Evolutionary conservation across 257 asterid species (phyloP).

Genomic region (Penstemon davidsonii): DNA sequence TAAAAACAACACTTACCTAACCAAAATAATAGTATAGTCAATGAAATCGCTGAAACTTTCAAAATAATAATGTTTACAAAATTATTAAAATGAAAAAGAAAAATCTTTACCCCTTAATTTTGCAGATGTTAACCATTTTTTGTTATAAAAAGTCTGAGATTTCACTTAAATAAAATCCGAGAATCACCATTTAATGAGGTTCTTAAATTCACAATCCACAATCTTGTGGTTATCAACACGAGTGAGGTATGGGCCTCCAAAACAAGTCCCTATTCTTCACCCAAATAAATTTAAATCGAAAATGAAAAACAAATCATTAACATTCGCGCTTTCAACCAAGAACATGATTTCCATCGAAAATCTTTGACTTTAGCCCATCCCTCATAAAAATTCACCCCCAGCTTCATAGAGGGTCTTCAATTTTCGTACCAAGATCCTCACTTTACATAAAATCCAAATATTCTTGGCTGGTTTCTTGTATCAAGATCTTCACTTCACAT

Average conservation of each 20-base stretch:
- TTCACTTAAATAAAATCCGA: neutral
- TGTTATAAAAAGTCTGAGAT: neutral
- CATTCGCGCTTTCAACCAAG: conserved; percentile 32
- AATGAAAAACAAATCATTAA: neutral
- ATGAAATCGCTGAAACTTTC: too few species aligned
- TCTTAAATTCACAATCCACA: conserved; percentile 38
- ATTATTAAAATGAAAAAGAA: too few species aligned
- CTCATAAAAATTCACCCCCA: conserved; percentile 10
- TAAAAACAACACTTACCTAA: too few species aligned
- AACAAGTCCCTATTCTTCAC: conserved; percentile 30
- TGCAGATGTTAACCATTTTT: neutral
- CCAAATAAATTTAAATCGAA: neutral
- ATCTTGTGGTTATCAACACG: conserved; percentile 35
- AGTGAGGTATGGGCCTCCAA: conserved; percentile 23
- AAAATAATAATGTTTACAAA: too few species aligned
- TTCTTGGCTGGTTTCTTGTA: conserved; percentile 16
- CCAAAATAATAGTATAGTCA: too few species aligned
- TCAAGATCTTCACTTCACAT: conserved; percentile 9
- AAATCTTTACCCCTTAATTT: too few species aligned
- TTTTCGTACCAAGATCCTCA: neutral
- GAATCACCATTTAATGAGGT: conserved; percentile 22
- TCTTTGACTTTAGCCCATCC: conserved; percentile 16
- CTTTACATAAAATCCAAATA: neutral
- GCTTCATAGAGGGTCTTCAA: neutral
- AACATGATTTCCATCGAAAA: conserved; percentile 31